Conservation (phyloP, 1,139 yeast genomes). For the Yamadazyma taylorii region DNA sequence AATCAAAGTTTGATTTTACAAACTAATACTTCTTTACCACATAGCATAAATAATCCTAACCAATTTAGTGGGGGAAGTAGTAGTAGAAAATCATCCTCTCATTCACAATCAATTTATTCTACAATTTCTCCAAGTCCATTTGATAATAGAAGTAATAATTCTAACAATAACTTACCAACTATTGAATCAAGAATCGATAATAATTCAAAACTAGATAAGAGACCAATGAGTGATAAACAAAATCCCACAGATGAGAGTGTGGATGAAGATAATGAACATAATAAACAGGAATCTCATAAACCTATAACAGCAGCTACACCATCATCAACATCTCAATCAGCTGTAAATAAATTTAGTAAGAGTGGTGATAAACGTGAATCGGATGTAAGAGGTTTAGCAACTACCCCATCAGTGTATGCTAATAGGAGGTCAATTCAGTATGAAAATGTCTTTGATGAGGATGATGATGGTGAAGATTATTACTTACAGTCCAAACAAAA, state of each 20-base stretch:
- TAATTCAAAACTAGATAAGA: background rate
- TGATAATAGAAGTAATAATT: constrained; percentile 20
- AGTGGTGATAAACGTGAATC: constrained; percentile 6
- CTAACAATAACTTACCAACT: constrained; percentile 34
- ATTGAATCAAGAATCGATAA: constrained; percentile 45
- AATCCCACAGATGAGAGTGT: background rate
- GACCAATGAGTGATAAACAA: too few species aligned
- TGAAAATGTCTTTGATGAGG: constrained; percentile 54
- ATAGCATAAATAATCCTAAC: constrained; percentile 10
- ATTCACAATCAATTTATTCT: constrained; percentile 22
- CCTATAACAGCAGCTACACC: too few species aligned
- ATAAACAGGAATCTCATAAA: too few species aligned
- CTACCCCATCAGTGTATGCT: constrained; percentile 36
- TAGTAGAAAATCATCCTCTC: constrained; percentile 32
- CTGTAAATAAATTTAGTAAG: constrained; percentile 15
- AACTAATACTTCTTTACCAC: constrained; percentile 8
- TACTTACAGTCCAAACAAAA: constrained; percentile 14
- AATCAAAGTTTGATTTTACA: constrained; percentile 42
- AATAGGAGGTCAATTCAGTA: constrained; percentile 36
- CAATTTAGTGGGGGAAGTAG: constrained; percentile 4
- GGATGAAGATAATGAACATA: too few species aligned
- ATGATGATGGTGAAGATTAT: constrained; percentile 38
- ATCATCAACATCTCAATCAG: constrained; percentile 23
- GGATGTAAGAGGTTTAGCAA: constrained; percentile 33
- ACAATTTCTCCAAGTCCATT: constrained; percentile 39